phyloP scores from a whole-genome alignment of 371 early-diverging fungal species.

The Rhizomucor pusillus region DNA sequence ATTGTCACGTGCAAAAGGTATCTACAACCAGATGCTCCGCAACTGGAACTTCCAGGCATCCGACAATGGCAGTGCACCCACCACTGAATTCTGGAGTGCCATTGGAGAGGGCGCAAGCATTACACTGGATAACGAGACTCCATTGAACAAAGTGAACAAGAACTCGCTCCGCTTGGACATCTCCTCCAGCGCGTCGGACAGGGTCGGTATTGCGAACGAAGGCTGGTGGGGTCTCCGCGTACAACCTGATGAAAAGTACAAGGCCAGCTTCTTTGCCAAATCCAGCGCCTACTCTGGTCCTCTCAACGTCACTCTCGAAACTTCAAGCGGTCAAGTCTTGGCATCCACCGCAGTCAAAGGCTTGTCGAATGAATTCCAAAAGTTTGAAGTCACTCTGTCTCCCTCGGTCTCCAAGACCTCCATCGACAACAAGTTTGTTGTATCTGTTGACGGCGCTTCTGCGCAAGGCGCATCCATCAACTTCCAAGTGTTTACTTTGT shows the following conservation, averaged over 20 bases:
- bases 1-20: conserved; percentile 5
- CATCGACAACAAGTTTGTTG: conserved; percentile 16
- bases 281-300: conserved; percentile 14
- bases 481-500: conserved; percentile 25
- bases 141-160: conserved; percentile 16
- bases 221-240: conserved; percentile 22
- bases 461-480: conserved; percentile 15
- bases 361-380: conserved; percentile 9
- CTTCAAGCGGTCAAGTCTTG: conserved; percentile 7
- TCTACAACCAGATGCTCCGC: conserved; percentile 18
- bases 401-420: conserved; percentile 9
- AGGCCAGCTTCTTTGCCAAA: conserved; percentile 19
- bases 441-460: conserved; percentile 8
- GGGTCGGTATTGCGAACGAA: conserved; percentile 20
- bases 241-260: conserved; percentile 16
- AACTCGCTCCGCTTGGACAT: conserved; percentile 20
- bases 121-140: neutral
- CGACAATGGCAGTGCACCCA: conserved; percentile 12
- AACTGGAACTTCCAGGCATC: conserved; percentile 21
- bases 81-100: conserved; percentile 7
- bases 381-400: conserved; percentile 10
- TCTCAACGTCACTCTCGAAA: conserved; percentile 15
- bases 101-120: conserved; percentile 10
- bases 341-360: conserved; percentile 8
- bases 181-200: conserved; percentile 1